Evolutionary conservation across 1,139 yeast genomes (phyloP), one percentile per base, ranked within the genome.

Genomic region (Wickerhamomyces sp.): DNA sequence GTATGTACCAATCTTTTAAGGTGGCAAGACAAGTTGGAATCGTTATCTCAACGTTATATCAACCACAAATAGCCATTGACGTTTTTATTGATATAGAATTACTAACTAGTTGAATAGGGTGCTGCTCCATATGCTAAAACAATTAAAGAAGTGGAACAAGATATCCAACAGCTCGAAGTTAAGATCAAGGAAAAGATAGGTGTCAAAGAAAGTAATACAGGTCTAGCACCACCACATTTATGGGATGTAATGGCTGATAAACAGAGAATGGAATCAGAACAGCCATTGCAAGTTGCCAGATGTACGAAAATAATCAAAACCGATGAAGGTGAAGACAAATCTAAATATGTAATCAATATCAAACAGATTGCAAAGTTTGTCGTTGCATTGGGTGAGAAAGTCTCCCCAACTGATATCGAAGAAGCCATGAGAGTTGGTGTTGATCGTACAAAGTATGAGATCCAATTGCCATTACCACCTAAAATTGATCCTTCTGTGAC

Each of bases 361-460:
- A 94, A 92, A 65, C 99, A 94, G 63, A 90, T 92, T 56, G 99
- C 99, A 51, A 92, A 92, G 65, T 92, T 92, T 61, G 97, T 92
- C 41, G 98, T 92, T 38, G 95, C 94, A 7, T 73, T 92, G 46
- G 99, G 97, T 35, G 97, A 94, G 61, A 76, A 96, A 49, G 97
- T 94, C 14, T 85, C 96, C 24, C 98, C 98, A 28, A 92, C 98
- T 1, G 99, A 92, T 74, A 90, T 92, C 45, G 98, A 92, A 66
- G 98, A 94, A 66, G 98, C 98, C 36, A 94, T 92, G 98, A 78
- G 98, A 61, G 97, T 92, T 34, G 99, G 98, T 57, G 98, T 92
- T 45, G 98, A 92, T 63, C 81, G 98, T 64, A 89, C 87, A 58
- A 92, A 92, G 65, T 92, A 94, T 66, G 96, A 90, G 63, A 92